These are phyloP conservation scores for Alternaria rosae DNA, from an alignment of 2,329 filamentous ascomycete species.

Conservation along the genomic window DNA sequence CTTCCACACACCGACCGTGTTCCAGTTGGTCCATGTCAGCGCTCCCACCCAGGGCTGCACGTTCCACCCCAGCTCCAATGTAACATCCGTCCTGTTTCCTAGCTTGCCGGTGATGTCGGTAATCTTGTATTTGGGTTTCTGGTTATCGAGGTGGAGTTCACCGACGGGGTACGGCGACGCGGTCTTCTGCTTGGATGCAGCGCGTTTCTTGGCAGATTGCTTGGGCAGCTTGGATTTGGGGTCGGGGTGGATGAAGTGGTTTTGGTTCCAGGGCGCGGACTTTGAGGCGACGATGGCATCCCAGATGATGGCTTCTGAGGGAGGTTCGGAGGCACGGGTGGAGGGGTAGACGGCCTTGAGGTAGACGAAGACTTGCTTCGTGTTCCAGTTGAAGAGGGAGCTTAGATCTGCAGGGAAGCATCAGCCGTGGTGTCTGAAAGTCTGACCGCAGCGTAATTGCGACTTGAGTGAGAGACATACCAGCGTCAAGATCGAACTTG, in stretches of 20 bases:
- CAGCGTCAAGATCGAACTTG: conserved; percentile 87
- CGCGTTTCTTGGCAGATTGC: conserved; percentile 47
- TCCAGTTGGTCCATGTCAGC: conserved; percentile 74
- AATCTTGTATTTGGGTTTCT: conserved; percentile 96
- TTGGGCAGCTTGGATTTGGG: conserved; percentile 58
- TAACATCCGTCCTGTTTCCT: conserved; percentile 75
- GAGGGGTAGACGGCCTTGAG: conserved; percentile 78
- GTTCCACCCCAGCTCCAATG: conserved; percentile 88
- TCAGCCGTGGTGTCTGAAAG: not conserved
- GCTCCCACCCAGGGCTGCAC: conserved; percentile 96
- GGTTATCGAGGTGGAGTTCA: conserved; percentile 78
- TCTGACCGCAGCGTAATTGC: not conserved
- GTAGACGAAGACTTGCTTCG: conserved; percentile 97
- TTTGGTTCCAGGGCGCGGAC: conserved; percentile 62
- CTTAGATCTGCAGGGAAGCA: conserved; percentile 69
- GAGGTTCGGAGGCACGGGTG: conserved; percentile 50
- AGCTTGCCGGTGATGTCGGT: conserved; percentile 85
- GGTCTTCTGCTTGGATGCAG: conserved; percentile 15
- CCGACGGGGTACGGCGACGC: conserved; percentile 62
- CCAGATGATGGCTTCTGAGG: conserved; percentile 84
- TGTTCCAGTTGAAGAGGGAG: conserved; percentile 98
- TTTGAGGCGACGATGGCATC: conserved; percentile 87
- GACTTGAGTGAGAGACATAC: conserved; percentile 45
- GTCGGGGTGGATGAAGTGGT: conserved; percentile 63
- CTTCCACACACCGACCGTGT: conserved; percentile 68